Percentiles rank a stretch among this genome's conserved stretches.
Evolutionary conservation across 192 early-diverging fungal species (phyloP).

Genomic region (Backusella sp.): DNA sequence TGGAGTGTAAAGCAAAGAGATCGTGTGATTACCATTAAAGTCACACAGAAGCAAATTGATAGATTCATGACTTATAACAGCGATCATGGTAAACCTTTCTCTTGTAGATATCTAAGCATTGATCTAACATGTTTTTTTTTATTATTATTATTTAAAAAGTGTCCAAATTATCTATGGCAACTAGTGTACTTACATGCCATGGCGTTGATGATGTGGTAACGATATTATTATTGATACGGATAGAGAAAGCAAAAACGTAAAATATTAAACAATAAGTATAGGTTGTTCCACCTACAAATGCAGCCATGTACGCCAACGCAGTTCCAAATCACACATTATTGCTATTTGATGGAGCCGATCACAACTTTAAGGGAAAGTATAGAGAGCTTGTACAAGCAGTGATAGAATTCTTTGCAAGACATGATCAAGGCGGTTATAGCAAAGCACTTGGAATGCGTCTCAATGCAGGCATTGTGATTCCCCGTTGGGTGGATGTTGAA

Average conservation of each 20-base stretch:
- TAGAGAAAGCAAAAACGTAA: not conserved
- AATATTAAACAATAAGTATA: slow-evolving; percentile 8
- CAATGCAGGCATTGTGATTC: slow-evolving; percentile 23
- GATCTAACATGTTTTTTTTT: not conserved
- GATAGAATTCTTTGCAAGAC: slow-evolving; percentile 31
- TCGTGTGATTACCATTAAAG: slow-evolving; percentile 16
- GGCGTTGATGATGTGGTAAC: slow-evolving; percentile 48
- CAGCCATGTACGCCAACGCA: slow-evolving; percentile 32
- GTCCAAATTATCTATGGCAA: slow-evolving; percentile 41
- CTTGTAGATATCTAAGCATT: not conserved
- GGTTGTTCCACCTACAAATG: slow-evolving; percentile 49
- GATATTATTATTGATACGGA: not conserved
- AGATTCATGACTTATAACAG: slow-evolving; percentile 22
- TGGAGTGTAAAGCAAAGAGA: slow-evolving; percentile 23
- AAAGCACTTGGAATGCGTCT: slow-evolving; percentile 20
- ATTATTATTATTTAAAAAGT: slow-evolving; percentile 28
- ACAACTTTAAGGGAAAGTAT: slow-evolving; percentile 41
- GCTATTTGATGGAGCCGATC: slow-evolving; percentile 46
- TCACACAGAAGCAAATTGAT: slow-evolving; percentile 27
- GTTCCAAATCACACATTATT: slow-evolving; percentile 42
- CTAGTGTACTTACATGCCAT: slow-evolving; percentile 50
- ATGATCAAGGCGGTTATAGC: slow-evolving; percentile 13
- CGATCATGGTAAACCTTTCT: slow-evolving; percentile 13
- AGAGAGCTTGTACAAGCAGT: slow-evolving; percentile 36
- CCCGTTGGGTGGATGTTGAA: slow-evolving; percentile 44